phyloP scores from a whole-genome alignment of 2,329 filamentous ascomycete genomes.

The Talaromyces atroroseus region DNA sequence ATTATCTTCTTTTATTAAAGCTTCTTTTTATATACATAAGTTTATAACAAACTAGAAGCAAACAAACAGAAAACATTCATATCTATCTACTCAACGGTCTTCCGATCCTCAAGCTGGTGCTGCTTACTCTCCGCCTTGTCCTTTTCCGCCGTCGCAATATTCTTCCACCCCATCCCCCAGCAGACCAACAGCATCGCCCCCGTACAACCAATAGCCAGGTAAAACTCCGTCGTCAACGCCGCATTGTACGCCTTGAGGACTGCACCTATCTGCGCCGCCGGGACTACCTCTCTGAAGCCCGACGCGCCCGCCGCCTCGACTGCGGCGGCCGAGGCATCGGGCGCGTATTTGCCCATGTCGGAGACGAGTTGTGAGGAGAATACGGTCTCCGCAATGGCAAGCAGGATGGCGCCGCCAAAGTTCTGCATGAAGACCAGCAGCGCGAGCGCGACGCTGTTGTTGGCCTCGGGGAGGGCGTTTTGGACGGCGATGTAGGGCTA shows the following conservation, averaged over 20 bases:
- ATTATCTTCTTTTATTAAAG: too few relatives aligned
- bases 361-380: constrained; percentile 31
- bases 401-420: constrained; percentile 33
- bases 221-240: constrained; percentile 23
- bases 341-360: constrained; percentile 24
- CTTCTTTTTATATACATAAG: too few relatives aligned
- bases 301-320: constrained; percentile 28
- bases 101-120: too few relatives aligned
- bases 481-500: constrained; percentile 30
- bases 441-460: constrained; percentile 30
- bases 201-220: constrained; percentile 18
- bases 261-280: constrained; percentile 15
- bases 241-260: constrained; percentile 10
- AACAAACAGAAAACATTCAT: too few relatives aligned
- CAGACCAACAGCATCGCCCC: constrained; percentile 19
- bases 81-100: too few relatives aligned
- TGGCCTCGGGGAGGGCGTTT: constrained; percentile 22
- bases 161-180: constrained; percentile 13
- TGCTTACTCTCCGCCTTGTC: background rate
- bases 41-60: too few relatives aligned
- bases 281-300: constrained; percentile 37
- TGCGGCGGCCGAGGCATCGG: constrained; percentile 22
- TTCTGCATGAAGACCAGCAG: constrained; percentile 33
- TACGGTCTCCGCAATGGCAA: constrained; percentile 33
- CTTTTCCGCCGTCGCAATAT: constrained; percentile 11